Evolutionary conservation across 2,329 filamentous ascomycete species (phyloP).

Genomic region (Penicillium sp.): DNA sequence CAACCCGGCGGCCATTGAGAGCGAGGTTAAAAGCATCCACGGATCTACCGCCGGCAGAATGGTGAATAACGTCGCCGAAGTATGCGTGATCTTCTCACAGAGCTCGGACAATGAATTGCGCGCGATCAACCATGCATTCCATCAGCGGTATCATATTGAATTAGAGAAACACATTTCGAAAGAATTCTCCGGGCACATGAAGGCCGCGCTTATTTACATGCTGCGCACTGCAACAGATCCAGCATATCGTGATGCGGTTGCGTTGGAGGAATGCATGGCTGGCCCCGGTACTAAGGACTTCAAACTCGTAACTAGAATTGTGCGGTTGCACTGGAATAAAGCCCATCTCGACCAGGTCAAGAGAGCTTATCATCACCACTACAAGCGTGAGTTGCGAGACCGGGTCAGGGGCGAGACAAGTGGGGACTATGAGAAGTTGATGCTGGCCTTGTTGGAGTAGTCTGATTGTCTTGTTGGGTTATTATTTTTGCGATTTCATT

Average conservation of each 20-base stretch:
- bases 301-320: constrained; percentile 70
- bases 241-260: constrained; percentile 74
- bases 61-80: constrained; percentile 42
- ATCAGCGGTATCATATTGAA: constrained; percentile 64
- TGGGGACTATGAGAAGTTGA: constrained; percentile 72
- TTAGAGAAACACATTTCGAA: constrained; percentile 72
- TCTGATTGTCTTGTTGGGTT: neutral
- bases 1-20: constrained; percentile 67
- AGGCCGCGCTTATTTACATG: constrained; percentile 75
- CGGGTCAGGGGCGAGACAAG: constrained; percentile 79
- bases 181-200: constrained; percentile 91
- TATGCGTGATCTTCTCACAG: constrained; percentile 72
- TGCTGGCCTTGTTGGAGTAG: constrained; percentile 62
- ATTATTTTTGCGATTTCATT: neutral
- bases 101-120: constrained; percentile 79
- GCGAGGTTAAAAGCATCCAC: constrained; percentile 73
- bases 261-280: constrained; percentile 83
- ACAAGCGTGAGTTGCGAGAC: constrained; percentile 61
- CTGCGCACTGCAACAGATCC: constrained; percentile 73
- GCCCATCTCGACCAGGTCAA: constrained; percentile 72
- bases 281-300: constrained; percentile 84
- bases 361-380: constrained; percentile 69
- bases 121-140: constrained; percentile 73
- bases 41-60: constrained; percentile 68
- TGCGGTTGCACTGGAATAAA: constrained; percentile 79